phyloP scores from a whole-genome alignment of 2,329 filamentous ascomycete species.

The Boeremia exigua region DNA sequence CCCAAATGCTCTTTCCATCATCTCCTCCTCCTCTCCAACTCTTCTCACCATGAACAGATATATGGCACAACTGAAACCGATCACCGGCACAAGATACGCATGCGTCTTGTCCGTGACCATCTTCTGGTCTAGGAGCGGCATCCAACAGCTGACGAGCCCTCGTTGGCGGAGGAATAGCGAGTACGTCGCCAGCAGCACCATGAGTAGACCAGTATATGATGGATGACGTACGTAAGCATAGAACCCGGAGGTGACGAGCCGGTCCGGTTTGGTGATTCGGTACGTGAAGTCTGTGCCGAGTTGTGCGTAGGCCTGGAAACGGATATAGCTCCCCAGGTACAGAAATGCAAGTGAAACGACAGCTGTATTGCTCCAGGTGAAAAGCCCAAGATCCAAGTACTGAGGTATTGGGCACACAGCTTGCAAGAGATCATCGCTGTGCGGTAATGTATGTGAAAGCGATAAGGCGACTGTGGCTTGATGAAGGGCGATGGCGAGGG shows the following conservation, averaged over 20 bases:
- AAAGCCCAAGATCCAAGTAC: constrained; percentile 13
- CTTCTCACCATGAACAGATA: constrained; percentile 17
- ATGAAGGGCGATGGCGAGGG: constrained; percentile 3
- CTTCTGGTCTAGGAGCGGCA: constrained; percentile 25
- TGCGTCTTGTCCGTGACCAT: constrained; percentile 54
- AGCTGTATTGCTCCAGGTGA: constrained; percentile 7
- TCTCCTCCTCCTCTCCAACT: constrained; percentile 47
- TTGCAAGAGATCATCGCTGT: not conserved
- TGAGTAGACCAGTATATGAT: constrained; percentile 56
- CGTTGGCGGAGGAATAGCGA: constrained; percentile 12
- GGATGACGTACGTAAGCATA: constrained; percentile 61
- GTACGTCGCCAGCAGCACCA: constrained; percentile 39
- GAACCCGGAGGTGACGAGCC: constrained; percentile 55
- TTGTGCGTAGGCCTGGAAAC: constrained; percentile 50
- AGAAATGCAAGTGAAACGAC: not conserved
- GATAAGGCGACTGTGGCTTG: constrained; percentile 12
- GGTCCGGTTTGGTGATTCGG: constrained; percentile 55
- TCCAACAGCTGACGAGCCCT: constrained; percentile 29
- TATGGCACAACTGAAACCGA: constrained; percentile 1
- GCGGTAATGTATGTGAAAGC: not conserved
- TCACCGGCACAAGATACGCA: constrained; percentile 2
- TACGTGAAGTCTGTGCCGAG: constrained; percentile 63
- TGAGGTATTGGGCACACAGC: constrained; percentile 9
- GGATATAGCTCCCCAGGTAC: constrained; percentile 27
- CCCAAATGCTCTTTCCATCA: constrained; percentile 58